Conservation (phyloP, 1,284 basidiomycete genomes). For the Sanghuangporus sanghuang region DNA sequence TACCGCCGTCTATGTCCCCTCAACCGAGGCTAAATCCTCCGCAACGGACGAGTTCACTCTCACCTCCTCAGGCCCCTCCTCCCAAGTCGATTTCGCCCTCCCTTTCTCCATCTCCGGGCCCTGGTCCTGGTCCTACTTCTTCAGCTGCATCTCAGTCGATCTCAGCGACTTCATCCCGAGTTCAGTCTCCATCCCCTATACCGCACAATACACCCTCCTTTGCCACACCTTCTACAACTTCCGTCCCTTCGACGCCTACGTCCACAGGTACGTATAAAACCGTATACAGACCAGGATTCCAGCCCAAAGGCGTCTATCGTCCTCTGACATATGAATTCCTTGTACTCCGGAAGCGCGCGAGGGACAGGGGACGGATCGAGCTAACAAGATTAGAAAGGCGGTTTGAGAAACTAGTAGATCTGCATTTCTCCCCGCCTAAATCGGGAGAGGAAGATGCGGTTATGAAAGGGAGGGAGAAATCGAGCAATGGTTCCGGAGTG, state of each 20-base stretch:
- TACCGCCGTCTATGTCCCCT: neutral
- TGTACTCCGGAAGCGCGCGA: slow-evolving; percentile 47
- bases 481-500: neutral
- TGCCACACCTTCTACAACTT: slow-evolving; percentile 19
- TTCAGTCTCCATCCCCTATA: slow-evolving; percentile 22
- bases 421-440: slow-evolving; percentile 64
- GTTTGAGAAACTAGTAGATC: slow-evolving; percentile 78
- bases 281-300: slow-evolving; percentile 78
- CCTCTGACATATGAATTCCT: slow-evolving; percentile 77
- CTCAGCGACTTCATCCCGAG: slow-evolving; percentile 21
- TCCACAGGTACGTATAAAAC: slow-evolving; percentile 30
- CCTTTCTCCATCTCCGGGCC: slow-evolving; percentile 22
- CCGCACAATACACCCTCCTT: slow-evolving; percentile 17
- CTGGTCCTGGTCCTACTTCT: slow-evolving; percentile 25
- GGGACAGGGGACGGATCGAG: slow-evolving; percentile 67
- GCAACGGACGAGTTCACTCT: slow-evolving; percentile 15
- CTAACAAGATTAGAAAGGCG: slow-evolving; percentile 75
- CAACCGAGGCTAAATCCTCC: slow-evolving; percentile 7
- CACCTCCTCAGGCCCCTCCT: slow-evolving; percentile 15
- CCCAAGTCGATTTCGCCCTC: slow-evolving; percentile 11
- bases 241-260: neutral
- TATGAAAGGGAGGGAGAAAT: slow-evolving; percentile 19
- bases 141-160: slow-evolving; percentile 7
- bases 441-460: slow-evolving; percentile 21
- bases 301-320: slow-evolving; percentile 69